Evolutionary conservation across 768 basidiomycete genomes (phyloP), one percentile per base, ranked within the genome.

Genomic region (Pleurotus giganteus): DNA sequence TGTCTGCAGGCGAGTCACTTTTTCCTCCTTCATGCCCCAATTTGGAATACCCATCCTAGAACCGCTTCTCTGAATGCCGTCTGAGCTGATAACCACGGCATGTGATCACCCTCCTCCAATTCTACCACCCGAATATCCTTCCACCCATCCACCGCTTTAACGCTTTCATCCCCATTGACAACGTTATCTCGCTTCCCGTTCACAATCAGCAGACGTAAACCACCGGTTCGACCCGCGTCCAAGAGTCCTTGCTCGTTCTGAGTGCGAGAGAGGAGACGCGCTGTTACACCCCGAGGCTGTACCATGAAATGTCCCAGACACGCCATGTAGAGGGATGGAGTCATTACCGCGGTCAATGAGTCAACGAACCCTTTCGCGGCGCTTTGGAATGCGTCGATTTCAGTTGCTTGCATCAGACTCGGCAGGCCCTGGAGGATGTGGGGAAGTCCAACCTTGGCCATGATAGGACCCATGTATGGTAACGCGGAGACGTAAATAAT

Each of bases 91-190:
- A 69, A 50, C 67, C 68, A 69, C 4, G 63, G 61, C 49, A 66
- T 63, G 52, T 72, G 71, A 43, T 66, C 69, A 15, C 62, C 65
- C 11, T 67, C 60, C 5, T 59, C 56, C 11, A 71, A 54, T 36
- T 63, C 64, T 4, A 66, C 60, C 11, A 60, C 54, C 17, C 45
- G 63, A 47, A 62, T 46, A 51, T 67, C 57, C 51, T 54, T 60
- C 67, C 69, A 69, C 5, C 57, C 64, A 32, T 58, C 60, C 31
- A 63, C 49, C 15, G 57, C 61, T n/a, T 63, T 53, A 46, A 66
- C 54, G 13, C 57, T 58, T 47, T 49, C 69, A 23, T 62, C 57
- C 7, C 58, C 53, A n/a, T 58, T 51, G 21, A 66, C 57, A 21
- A 68, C 43, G 17, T 58, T 53, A 58, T 72, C 73, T 41, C 60